Conservation (phyloP, 2,329 filamentous ascomycete genomes). For the Ciborinia camelliae region DNA sequence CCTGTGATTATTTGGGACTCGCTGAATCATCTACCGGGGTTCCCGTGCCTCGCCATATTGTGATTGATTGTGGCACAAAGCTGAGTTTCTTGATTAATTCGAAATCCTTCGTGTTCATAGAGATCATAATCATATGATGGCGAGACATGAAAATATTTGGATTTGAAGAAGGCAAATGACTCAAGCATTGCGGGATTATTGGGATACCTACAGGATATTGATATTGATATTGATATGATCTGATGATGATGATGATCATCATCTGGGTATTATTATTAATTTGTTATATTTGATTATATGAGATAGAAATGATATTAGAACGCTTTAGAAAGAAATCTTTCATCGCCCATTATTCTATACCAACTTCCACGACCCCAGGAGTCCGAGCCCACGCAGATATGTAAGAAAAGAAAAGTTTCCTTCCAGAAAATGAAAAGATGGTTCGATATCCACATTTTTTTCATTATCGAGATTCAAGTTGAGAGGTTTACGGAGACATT, state of each 20-base stretch:
- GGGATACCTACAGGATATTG: background rate
- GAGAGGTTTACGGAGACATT: background rate
- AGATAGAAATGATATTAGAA: background rate
- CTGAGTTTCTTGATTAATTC: background rate
- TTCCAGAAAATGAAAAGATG: conserved; percentile 11
- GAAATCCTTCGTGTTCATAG: background rate
- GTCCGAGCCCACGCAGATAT: background rate
- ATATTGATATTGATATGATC: too few species aligned
- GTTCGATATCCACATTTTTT: background rate
- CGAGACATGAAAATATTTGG: background rate
- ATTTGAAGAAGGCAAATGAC: background rate
- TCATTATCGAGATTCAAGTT: background rate
- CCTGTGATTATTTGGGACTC: too few species aligned
- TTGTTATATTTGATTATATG: background rate
- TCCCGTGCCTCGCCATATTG: conserved; percentile 9
- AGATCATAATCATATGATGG: background rate
- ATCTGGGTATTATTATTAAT: background rate
- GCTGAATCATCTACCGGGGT: background rate
- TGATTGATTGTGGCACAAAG: background rate
- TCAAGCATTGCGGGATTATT: background rate
- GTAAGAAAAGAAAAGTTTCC: background rate
- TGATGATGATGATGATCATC: too few species aligned
- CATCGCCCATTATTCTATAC: background rate
- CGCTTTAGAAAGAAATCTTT: background rate
- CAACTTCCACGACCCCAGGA: background rate